Base-by-base conservation (phyloP, 2,329 filamentous ascomycete species). In the Mycogone perniciosa region DNA sequence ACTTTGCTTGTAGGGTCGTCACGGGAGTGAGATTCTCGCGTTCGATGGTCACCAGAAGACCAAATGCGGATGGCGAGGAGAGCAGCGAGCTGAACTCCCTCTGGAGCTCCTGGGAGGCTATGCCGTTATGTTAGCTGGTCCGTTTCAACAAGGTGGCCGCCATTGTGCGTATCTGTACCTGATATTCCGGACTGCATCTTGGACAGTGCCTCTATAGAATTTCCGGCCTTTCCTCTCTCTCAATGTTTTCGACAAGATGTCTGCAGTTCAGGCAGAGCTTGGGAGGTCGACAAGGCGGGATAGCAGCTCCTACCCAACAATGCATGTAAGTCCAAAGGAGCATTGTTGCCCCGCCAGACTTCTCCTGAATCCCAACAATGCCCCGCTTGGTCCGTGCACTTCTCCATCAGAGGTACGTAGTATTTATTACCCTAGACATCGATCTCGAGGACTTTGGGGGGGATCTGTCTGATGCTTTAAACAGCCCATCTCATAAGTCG, bases 171-270 rank as follows among this genome's bases (percentile, higher is more conserved):
- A 37, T 50, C 43, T 37, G 46, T 75, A 85, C 85, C 85, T 70
- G 84, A 81, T 60, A 89, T 89, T 69, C 86, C 86, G 34, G 86
- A 89, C 75, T 90, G 86, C 86, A 89, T 89, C 47, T 54, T 67
- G 52, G 13, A 30, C 10, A 5, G 9, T 10, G 20, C 20, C 20
- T 20, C 20, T 20, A 20, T 20, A 20, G 20, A 20, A 20, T 20
- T 20, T 20, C 20, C 20, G 20, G 20, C 2, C 20, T 20, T 20
- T 20, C 20, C 20, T 20, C 20, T 20, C 4, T 33, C 6, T 13
- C 33, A 5, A n/a, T 8, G 27, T 26, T 31, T 7, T 34, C 31
- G 44, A 38, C 39, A 41, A 33, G 30, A 10, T 33, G 3, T 30
- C 20, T 11, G n/a, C 10, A 11, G n/a, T 34, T 29, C 13, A 44